Evolutionary conservation across 2,329 filamentous ascomycete genomes (phyloP).

Genomic region (Rhexocercosporidium sp.): DNA sequence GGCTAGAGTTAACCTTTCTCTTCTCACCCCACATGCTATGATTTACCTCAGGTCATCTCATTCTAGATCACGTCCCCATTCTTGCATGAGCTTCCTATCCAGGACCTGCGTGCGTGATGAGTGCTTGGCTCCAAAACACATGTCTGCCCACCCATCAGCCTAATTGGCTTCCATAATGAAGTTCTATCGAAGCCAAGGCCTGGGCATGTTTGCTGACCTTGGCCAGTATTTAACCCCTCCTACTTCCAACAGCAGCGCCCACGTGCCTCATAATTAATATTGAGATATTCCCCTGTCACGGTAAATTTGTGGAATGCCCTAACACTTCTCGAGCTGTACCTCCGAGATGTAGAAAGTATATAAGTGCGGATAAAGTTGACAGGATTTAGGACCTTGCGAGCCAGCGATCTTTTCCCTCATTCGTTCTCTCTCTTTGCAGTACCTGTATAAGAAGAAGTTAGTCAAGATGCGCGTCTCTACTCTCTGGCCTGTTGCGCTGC

Average conservation of each 20-base stretch:
- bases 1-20: background rate
- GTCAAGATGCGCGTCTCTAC: slow-evolving; percentile 14
- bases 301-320: background rate
- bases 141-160: background rate
- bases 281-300: background rate
- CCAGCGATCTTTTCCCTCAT: background rate
- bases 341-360: background rate
- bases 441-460: background rate
- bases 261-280: slow-evolving; percentile 1
- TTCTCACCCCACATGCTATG: background rate
- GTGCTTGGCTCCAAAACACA: background rate
- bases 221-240: background rate
- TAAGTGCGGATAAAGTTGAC: background rate
- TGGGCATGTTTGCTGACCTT: background rate
- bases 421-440: background rate
- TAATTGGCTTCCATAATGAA: background rate
- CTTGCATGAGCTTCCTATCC: slow-evolving; percentile 2
- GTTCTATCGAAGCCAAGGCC: background rate
- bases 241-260: background rate
- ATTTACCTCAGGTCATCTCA: background rate
- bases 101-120: background rate
- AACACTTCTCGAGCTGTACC: background rate
- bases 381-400: slow-evolving; percentile 1
- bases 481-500: background rate
- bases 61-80: background rate